Base-by-base conservation (phyloP, 345 rosid genomes). In the Boechera retrofracta region DNA sequence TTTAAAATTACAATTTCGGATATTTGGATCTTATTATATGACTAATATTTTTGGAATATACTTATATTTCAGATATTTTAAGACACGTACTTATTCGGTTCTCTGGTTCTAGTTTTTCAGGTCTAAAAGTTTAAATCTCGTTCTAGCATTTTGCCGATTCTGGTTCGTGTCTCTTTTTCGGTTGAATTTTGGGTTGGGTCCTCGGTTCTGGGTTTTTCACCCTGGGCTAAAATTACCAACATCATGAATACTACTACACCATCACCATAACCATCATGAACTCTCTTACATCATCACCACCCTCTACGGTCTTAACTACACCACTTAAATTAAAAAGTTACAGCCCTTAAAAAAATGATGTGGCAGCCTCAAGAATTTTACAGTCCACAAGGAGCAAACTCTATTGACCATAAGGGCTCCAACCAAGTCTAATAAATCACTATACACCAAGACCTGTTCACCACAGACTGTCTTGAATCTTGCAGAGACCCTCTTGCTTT, bases 381-480 rank as follows among this genome's bases (percentile, higher is more conserved):
- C 29, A 28, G 4, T 61, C n/a, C 69, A 51, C 10, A 58, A 58
- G 53, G 28, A 29, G 28, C 41, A 64, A 64, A 73, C n/a, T 48
- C 33, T 3, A 72, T 28, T 28, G 3, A 28, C 3, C 29, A 28
- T 28, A 28, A 62, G 31, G 42, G 62, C 41, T 66, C 10, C 29
- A 39, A 63, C 57, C 49, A 62, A 49, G 42, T 36, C 42, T 64
- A 73, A 16, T 36, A 42, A 54, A 26, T n/a, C 51, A 35, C 41
- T 67, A 75, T 49, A 67, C 67, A 75, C 28, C 24, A 64, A 44
- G 16, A 64, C 64, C 24, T 47, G 48, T 71, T 59, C 58, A 71
- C 2, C n/a, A 35, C 10, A 41, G 18, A 21, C 24, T 21, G 24
- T 52, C 44, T 16, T 52, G 26, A 31, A n/a, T 39, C 38, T 41